Evolutionary conservation across 495 filamentous ascomycete species (phyloP).

Genomic region (Lophiotrema nucula): DNA sequence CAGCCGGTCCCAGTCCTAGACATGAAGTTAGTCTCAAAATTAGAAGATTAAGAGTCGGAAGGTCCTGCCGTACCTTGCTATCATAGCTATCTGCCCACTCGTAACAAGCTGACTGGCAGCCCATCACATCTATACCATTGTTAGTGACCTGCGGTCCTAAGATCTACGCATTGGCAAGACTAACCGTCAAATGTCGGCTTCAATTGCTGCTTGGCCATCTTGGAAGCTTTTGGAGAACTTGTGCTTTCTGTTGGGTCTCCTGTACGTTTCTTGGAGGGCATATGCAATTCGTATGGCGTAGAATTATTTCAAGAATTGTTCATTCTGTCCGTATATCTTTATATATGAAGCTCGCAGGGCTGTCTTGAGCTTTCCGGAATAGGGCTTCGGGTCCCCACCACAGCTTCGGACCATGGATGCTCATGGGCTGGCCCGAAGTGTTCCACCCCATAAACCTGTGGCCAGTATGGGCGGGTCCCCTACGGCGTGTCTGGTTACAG

Average conservation of each 20-base stretch:
- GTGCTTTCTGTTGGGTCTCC: too few relatives aligned
- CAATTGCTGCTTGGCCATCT: conserved; percentile 14
- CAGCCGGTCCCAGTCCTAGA: conserved; percentile 74
- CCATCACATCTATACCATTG: conserved; percentile 37
- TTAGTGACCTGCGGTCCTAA: conserved; percentile 4
- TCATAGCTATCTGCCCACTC: conserved; percentile 87
- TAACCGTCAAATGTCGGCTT: conserved; percentile 33
- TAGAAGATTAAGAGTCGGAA: conserved; percentile 1
- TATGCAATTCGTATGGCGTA: too few relatives aligned
- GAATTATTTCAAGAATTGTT: too few relatives aligned
- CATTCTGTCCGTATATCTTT: too few relatives aligned
- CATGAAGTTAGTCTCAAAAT: conserved; percentile 7
- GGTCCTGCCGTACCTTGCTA: conserved; percentile 47
- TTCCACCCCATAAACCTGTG: conserved; percentile 1
- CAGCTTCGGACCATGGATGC: conserved; percentile 3
- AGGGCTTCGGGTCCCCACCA: conserved; percentile 27
- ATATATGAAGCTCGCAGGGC: conserved; percentile 9
- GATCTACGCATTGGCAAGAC: neutral
- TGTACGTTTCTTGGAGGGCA: too few relatives aligned
- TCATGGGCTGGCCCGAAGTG: conserved; percentile 18
- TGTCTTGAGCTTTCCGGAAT: conserved; percentile 7
- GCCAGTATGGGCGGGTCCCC: conserved; percentile 13
- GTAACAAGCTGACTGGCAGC: conserved; percentile 47
- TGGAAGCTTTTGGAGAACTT: neutral
- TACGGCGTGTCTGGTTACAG: neutral